Base-by-base conservation (phyloP, 257 asterid genomes). In the Nyctanthes arbortristis region DNA sequence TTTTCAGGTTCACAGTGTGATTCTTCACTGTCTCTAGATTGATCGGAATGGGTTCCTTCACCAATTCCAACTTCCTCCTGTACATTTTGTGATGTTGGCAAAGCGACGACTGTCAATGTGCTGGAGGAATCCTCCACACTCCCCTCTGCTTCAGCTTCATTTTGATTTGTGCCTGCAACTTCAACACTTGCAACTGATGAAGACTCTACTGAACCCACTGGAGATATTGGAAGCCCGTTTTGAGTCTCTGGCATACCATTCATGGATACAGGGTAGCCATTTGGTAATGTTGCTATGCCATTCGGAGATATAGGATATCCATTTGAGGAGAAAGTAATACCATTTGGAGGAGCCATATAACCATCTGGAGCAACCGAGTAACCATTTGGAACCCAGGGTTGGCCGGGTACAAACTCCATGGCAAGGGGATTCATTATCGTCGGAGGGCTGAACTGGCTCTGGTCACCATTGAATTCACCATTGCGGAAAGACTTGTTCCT, bases 381-480 rank as follows among this genome's bases (percentile, higher is more conserved):
- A 63, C 96, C 91, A 63, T 79, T 81, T 20, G 88, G 87, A 54
- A 85, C 82, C 96, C 96, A 92, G 60, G 87, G 80, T 58, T 88
- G 90, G 25, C 88, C 82, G 18, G 97, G 94, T 61, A 91, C 81
- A 73, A 85, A 87, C 77, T 85, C 97, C 67, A 80, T 80, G 4
- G 97, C 96, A 69, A 88, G 97, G 30, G 96, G 96, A 69, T 90
- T 90, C 97, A 90, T 90, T 63, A 83, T 70, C 64, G 77, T 54
- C 63, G 81, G 86, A 67, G 81, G 83, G 63, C 78, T 69, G 64
- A 78, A 74, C 67, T 76, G 84, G 84, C 88, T 78, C 40, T 79
- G 82, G 72, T 86, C 88, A 63, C 83, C 86, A 73, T 75, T 76
- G 69, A 64, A 77, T 68, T 89, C 94, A 33, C 75, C 85, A 77